phyloP scores from a whole-genome alignment of 371 early-diverging fungal genomes.

The Mortierella sp. region DNA sequence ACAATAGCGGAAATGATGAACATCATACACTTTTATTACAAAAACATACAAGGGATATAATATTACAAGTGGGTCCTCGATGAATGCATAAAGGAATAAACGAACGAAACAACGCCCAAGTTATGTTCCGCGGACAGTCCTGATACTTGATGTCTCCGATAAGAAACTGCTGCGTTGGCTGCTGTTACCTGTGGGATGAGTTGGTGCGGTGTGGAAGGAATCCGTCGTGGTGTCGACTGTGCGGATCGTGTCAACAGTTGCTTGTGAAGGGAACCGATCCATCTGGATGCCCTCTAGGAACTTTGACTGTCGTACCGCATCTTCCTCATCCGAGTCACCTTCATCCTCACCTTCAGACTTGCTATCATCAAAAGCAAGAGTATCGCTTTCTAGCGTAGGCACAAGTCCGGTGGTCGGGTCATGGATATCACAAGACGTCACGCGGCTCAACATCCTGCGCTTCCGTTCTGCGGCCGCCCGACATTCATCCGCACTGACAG shows the following conservation, averaged over 20 bases:
- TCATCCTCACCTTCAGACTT: not conserved
- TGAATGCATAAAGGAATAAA: no score
- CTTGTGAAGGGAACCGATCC: slow-evolving; percentile 3
- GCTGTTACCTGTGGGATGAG: not conserved
- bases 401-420: slow-evolving; percentile 3
- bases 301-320: not conserved
- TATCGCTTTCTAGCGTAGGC: not conserved
- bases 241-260: slow-evolving; percentile 1
- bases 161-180: slow-evolving; percentile 7
- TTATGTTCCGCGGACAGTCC: slow-evolving; percentile 16
- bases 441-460: slow-evolving; percentile 2
- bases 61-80: no score
- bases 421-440: not conserved
- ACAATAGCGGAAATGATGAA: no score
- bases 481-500: slow-evolving; percentile 9
- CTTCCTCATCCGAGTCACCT: slow-evolving; percentile 2
- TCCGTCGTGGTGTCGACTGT: slow-evolving; percentile 7
- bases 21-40: no score
- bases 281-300: not conserved
- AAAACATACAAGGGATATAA: no score
- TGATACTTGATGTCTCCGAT: slow-evolving; percentile 19
- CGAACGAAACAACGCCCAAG: no score
- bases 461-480: slow-evolving; percentile 10
- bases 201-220: slow-evolving; percentile 21
- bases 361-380: not conserved